Evolutionary conservation across 2,329 filamentous ascomycete genomes (phyloP).

Genomic region (Tolypocladium album): DNA sequence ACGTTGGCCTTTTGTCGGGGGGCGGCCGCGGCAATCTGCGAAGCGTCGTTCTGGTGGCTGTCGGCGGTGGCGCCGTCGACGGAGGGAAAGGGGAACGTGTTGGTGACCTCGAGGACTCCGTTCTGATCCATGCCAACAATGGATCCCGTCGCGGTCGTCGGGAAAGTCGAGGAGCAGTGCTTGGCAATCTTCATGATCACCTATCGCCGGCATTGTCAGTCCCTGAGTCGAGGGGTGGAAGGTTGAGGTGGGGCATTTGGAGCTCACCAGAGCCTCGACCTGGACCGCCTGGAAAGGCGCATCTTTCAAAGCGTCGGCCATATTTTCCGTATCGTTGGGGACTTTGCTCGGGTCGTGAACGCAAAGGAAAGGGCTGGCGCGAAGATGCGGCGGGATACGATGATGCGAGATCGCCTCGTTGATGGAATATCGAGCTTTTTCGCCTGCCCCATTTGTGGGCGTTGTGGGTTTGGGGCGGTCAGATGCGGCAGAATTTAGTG

Average conservation of each 20-base stretch:
- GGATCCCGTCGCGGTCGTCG: constrained; percentile 78
- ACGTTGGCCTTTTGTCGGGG: constrained; percentile 87
- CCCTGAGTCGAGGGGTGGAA: constrained; percentile 10
- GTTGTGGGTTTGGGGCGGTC: constrained; percentile 32
- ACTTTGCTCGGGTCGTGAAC: neutral
- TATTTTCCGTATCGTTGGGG: constrained; percentile 24
- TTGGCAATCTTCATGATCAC: constrained; percentile 98
- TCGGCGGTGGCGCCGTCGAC: constrained; percentile 61
- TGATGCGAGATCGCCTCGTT: constrained; percentile 10
- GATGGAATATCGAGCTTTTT: constrained; percentile 33
- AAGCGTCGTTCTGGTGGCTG: constrained; percentile 64
- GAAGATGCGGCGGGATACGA: constrained; percentile 12
- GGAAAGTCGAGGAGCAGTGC: constrained; percentile 81
- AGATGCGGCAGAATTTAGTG: constrained; percentile 20
- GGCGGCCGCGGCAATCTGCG: constrained; percentile 71
- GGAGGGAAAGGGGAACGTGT: constrained; percentile 87
- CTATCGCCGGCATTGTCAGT: constrained; percentile 33
- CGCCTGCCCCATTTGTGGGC: constrained; percentile 30
- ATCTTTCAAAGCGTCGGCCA: constrained; percentile 54
- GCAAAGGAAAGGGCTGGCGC: constrained; percentile 11
- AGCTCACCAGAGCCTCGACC: constrained; percentile 81
- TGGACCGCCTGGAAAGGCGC: constrained; percentile 75
- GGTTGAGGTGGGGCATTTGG: constrained; percentile 23
- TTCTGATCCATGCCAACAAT: constrained; percentile 89
- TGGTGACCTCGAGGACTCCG: constrained; percentile 78